Evolutionary conservation across 495 filamentous ascomycete species (phyloP).

Genomic region (Friedmanniomyces simplex): DNA sequence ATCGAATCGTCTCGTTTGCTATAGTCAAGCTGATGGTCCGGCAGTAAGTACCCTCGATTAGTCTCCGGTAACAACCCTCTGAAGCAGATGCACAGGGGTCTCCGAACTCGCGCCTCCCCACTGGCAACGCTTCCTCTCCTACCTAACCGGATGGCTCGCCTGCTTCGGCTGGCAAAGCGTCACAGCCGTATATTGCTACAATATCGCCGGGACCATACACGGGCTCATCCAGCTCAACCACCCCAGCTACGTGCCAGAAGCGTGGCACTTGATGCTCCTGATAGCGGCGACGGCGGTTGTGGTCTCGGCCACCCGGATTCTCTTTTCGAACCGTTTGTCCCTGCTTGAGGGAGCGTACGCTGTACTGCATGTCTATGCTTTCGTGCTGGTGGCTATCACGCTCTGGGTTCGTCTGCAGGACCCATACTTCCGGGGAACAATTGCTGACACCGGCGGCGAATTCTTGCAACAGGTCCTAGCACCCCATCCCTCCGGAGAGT

Average conservation of each 20-base stretch:
- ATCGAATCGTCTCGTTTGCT: no score
- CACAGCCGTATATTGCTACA: constrained; percentile 28
- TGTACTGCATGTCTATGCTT: no score
- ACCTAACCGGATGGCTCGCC: constrained; percentile 27
- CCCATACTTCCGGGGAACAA: no score
- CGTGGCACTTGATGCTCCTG: constrained; percentile 16
- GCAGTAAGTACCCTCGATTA: no score
- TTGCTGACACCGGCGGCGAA: no score
- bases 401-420: no score
- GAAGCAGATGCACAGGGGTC: no score
- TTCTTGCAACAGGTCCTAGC: not conserved
- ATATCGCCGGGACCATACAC: constrained; percentile 32
- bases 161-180: constrained; percentile 32
- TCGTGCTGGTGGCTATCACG: no score
- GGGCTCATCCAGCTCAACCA: constrained; percentile 16
- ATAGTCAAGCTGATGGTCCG: no score
- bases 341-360: constrained; percentile 14
- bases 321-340: constrained; percentile 10
- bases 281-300: no score
- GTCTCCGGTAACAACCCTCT: no score
- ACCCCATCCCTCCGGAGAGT: not conserved
- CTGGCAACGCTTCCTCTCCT: constrained; percentile 13
- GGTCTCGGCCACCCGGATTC: constrained; percentile 1
- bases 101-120: constrained; percentile 14
- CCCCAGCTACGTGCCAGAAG: constrained; percentile 4